Conservation (phyloP, 2,329 filamentous ascomycete species). For the Stachybotrys chartarum region DNA sequence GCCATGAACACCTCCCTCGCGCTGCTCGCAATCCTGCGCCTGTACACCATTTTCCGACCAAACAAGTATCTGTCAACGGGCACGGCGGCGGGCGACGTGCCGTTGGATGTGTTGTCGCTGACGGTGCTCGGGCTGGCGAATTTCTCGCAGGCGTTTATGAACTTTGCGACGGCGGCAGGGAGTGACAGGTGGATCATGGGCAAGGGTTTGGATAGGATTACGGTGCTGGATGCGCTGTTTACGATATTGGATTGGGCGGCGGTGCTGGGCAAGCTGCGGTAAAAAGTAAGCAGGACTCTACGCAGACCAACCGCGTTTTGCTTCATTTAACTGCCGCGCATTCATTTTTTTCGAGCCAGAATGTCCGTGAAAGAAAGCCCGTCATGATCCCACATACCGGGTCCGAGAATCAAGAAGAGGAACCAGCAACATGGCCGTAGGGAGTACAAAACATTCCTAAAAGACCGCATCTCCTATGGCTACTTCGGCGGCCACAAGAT, state of each 20-base stretch:
- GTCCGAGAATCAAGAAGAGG: background rate
- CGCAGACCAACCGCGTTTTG: too few species aligned
- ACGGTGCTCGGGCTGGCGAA: conserved; percentile 15
- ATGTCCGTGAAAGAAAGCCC: too few species aligned
- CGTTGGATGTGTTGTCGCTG: conserved; percentile 12
- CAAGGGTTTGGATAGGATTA: conserved; percentile 15
- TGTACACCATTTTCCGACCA: conserved; percentile 8
- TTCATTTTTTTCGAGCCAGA: too few species aligned
- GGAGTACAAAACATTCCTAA: background rate
- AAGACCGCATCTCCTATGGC: conserved; percentile 3
- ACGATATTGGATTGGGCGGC: conserved; percentile 12
- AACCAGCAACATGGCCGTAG: background rate
- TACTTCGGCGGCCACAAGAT: conserved; percentile 19
- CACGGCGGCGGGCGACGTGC: conserved; percentile 7
- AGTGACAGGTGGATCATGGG: conserved; percentile 17
- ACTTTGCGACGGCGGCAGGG: conserved; percentile 9
- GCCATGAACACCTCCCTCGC: conserved; percentile 13
- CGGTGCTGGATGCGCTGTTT: conserved; percentile 14
- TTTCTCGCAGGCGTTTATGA: conserved; percentile 15
- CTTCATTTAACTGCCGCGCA: too few species aligned
- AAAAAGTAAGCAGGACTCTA: background rate
- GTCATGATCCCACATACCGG: background rate
- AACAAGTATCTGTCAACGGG: conserved; percentile 5
- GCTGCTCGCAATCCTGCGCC: conserved; percentile 10
- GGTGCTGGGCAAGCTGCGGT: conserved; percentile 1